Evolutionary conservation across 371 early-diverging fungal genomes (phyloP).

Genomic region (Mucor irregularis): DNA sequence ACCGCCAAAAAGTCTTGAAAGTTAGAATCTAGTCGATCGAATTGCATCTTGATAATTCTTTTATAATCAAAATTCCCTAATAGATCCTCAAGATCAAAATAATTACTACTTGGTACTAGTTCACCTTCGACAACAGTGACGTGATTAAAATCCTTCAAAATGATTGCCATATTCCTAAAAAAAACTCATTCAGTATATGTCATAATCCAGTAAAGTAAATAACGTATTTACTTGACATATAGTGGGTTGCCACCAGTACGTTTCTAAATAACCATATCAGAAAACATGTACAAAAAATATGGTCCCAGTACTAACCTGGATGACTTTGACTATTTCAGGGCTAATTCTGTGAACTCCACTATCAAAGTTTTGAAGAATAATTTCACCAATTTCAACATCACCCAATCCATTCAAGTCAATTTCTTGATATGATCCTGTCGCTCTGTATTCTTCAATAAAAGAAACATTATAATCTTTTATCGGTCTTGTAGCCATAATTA

Average conservation of each 20-base stretch:
- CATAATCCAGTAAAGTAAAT: too few species aligned
- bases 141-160: slow-evolving; percentile 57
- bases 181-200: neutral
- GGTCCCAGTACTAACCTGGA: slow-evolving; percentile 25
- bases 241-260: slow-evolving; percentile 62
- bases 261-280: slow-evolving; percentile 19
- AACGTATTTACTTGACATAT: slow-evolving; percentile 51
- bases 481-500: slow-evolving; percentile 55
- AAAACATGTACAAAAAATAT: neutral
- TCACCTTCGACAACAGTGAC: slow-evolving; percentile 57
- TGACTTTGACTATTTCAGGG: slow-evolving; percentile 46
- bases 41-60: slow-evolving; percentile 60
- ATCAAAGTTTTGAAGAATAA: slow-evolving; percentile 49
- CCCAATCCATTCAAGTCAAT: slow-evolving; percentile 51
- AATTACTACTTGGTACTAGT: slow-evolving; percentile 41
- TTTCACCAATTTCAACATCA: slow-evolving; percentile 47
- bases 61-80: slow-evolving; percentile 55
- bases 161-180: slow-evolving; percentile 48
- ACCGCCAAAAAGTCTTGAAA: slow-evolving; percentile 59
- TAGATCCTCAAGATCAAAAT: slow-evolving; percentile 46
- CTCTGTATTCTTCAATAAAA: slow-evolving; percentile 31
- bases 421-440: slow-evolving; percentile 35
- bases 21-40: slow-evolving; percentile 49
- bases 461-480: slow-evolving; percentile 48
- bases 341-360: slow-evolving; percentile 47